Base-by-base conservation (phyloP, 768 basidiomycete species). In the Leccinum fibrillosum region DNA sequence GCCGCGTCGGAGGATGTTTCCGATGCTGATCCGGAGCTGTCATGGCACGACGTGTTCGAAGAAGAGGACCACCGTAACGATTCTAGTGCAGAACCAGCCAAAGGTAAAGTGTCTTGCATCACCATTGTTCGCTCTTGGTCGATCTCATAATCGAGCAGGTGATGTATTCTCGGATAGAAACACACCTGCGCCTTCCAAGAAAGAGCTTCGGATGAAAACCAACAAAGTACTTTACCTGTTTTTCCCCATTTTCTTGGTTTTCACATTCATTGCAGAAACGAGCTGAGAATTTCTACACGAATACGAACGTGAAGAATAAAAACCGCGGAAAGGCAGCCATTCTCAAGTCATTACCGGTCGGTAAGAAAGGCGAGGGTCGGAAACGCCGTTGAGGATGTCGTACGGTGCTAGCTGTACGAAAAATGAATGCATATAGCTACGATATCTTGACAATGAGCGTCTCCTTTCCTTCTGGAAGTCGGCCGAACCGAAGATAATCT, bases 41-140 rank as follows among this genome's bases (percentile, higher is more conserved):
- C 82, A 13, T 96, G 94, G 94, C 85, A 86, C 61, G 94, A 97
- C 69, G 86, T 97, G 28, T 94, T 92, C 72, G 79, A 82, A 56
- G 89, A 86, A 37, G 72, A 75, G 52, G 72, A 67, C 50, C 71
- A 74, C 34, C 54, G 42, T 44, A 58, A 49, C 32, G 53, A 51
- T 13, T 55, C 53, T 21, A 63, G 53, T 1, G 26, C 60, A 19
- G 57, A 54, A 19, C 56, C 65, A 28, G 42, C 59, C 2, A 57
- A 63, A 32, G 72, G 53, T 72, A 67, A 3, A 70, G 48, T 57
- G 8, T 56, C 19, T 60, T 10, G 65, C 61, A 15, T 59, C 34
- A 5, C 8, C 28, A 26, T 55, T n/a, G 12, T 37, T 19, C 19
- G 13, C 9, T 15, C 15, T 48, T 21, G 42, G 35, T 58, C 11